Evolutionary conservation across 768 basidiomycete species (phyloP).

Genomic region (Collybia nuda): DNA sequence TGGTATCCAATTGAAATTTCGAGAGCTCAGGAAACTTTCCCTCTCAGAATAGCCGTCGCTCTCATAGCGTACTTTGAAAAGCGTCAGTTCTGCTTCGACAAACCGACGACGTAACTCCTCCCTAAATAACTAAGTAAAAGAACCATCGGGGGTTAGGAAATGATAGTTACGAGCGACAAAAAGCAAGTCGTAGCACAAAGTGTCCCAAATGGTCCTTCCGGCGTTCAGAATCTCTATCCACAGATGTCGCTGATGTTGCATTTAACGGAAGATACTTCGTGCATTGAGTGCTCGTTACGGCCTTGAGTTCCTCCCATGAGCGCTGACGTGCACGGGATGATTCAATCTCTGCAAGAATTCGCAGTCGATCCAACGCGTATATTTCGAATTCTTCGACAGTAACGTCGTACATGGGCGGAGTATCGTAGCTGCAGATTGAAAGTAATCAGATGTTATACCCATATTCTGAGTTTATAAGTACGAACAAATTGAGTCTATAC

Average conservation of each 20-base stretch:
- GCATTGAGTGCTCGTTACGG: constrained; percentile 61
- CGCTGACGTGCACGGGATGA: constrained; percentile 84
- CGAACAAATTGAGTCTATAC: constrained; percentile 78
- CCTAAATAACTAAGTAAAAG: constrained; percentile 35
- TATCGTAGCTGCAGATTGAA: constrained; percentile 66
- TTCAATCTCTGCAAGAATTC: constrained; percentile 89
- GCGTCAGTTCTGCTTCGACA: constrained; percentile 81
- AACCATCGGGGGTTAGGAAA: background rate
- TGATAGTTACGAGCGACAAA: constrained; percentile 87
- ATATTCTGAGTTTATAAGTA: constrained; percentile 6
- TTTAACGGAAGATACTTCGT: constrained; percentile 76
- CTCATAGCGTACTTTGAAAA: constrained; percentile 85
- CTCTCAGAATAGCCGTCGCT: constrained; percentile 56
- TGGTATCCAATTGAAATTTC: constrained; percentile 63
- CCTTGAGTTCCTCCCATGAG: constrained; percentile 74
- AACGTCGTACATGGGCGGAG: constrained; percentile 82
- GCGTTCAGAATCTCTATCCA: constrained; percentile 61
- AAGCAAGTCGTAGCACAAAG: constrained; percentile 91
- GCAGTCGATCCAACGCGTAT: constrained; percentile 83
- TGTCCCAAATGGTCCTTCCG: constrained; percentile 87
- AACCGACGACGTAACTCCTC: constrained; percentile 90
- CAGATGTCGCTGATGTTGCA: constrained; percentile 46
- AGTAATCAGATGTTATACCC: constrained; percentile 8
- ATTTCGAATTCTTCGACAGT: constrained; percentile 95
- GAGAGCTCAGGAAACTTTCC: constrained; percentile 60